Percentiles rank a stretch among this genome's conserved stretches.
phyloP scores from a whole-genome alignment of 148 eudicot genomes.

The Camellia japonica region DNA sequence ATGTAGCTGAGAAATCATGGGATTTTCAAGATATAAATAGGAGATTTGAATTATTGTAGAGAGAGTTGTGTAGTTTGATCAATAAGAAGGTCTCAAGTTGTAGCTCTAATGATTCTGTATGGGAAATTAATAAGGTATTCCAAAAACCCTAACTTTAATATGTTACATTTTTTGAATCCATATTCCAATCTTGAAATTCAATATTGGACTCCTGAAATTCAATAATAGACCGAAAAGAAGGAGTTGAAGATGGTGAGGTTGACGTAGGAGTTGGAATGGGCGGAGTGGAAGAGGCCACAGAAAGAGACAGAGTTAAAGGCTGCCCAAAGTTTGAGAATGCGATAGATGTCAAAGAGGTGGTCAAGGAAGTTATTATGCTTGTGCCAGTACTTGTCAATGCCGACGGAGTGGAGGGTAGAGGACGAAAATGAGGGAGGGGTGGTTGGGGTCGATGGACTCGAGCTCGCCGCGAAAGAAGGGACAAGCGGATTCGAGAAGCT shows the following conservation, averaged over 20 bases:
- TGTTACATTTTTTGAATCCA: no score
- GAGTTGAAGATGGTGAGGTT: background rate
- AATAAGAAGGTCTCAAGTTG: constrained; percentile 37
- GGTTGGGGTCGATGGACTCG: constrained; percentile 34
- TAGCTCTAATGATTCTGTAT: constrained; percentile 33
- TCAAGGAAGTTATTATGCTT: constrained; percentile 77
- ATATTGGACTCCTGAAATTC: no score
- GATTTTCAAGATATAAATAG: constrained; percentile 35
- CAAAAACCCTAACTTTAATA: no score
- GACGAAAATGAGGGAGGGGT: constrained; percentile 35
- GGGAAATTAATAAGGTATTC: constrained; percentile 61
- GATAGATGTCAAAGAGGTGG: constrained; percentile 58
- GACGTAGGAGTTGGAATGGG: background rate
- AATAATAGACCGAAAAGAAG: background rate
- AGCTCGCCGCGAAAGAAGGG: constrained; percentile 71
- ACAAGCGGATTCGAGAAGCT: constrained; percentile 39
- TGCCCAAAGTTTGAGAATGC: constrained; percentile 23
- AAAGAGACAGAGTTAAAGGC: constrained; percentile 30
- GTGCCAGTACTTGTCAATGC: constrained; percentile 89
- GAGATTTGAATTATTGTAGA: constrained; percentile 40
- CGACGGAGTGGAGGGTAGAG: constrained; percentile 52
- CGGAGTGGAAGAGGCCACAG: constrained; percentile 17
- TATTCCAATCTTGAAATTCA: no score
- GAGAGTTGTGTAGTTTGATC: constrained; percentile 31
- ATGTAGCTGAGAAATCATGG: constrained; percentile 31